Base-by-base conservation (phyloP, 306 rosid species). In the Lathyrus oleraceus region DNA sequence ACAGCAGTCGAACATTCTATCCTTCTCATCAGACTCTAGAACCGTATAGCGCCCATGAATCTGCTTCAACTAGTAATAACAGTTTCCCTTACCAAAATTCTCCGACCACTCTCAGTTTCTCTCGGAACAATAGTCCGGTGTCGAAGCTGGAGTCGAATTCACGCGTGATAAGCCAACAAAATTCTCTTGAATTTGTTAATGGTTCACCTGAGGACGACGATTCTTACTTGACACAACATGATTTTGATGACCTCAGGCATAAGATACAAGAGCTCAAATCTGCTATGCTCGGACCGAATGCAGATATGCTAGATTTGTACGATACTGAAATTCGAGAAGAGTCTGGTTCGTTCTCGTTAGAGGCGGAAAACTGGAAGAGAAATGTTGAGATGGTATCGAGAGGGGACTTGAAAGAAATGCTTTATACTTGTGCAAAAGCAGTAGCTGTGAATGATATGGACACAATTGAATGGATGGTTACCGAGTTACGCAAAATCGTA, bases 191-290 rank as follows among this genome's bases (percentile, higher is more conserved):
- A 45, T 44, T 81, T 32, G 75, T 73, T 52, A 57, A 43, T 54
- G 87, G 78, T 61, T 87, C 96, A 1, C 94, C 91, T 2, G 67
- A 79, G 69, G 81, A 70, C 64, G 80, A 70, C 67, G 82, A 76
- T 36, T 85, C 89, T 43, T 85, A 87, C 79, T 61, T 77, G 74
- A 78, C 85, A 20, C 80, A 78, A 61, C 84, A 80, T 56, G 92
- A 83, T 49, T 73, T 72, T 0, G 84, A 86, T 78, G 97, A 81
- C 75, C 71, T 94, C 81, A 80, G 83, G 61, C 88, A 83, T 84
- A 91, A 89, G 86, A 91, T 94, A 47, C 72, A 81, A 74, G 99
- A 94, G 78, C 75, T 94, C 15, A 91, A 94, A 83, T 80, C 82
- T 51, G 91, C 78, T 65, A 84, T 94, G 89, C 81, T 73, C 6